These are phyloP conservation scores for Pascua guehoae DNA, from an alignment of 1,284 basidiomycete species.

Conservation along the genomic window DNA sequence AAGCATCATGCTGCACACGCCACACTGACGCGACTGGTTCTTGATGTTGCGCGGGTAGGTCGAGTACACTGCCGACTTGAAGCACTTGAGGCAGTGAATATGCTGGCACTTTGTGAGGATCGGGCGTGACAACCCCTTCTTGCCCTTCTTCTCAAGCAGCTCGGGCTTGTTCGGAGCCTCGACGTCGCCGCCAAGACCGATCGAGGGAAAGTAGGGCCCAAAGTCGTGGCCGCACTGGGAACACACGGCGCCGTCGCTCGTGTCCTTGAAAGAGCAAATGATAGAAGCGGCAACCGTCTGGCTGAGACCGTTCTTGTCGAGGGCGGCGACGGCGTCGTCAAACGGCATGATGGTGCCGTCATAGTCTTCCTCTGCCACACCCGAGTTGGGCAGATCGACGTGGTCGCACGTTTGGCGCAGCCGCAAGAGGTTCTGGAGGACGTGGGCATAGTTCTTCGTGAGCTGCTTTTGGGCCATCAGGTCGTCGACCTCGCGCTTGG, in stretches of 20 bases:
- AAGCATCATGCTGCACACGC: constrained; percentile 67
- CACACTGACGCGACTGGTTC: constrained; percentile 63
- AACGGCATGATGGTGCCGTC: constrained; percentile 66
- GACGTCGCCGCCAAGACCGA: constrained; percentile 51
- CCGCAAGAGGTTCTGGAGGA: constrained; percentile 89
- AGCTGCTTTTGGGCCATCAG: constrained; percentile 82
- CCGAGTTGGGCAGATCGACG: constrained; percentile 73
- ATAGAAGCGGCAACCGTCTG: constrained; percentile 69
- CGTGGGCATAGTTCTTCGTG: constrained; percentile 90
- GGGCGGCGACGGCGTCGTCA: constrained; percentile 70
- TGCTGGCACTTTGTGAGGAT: constrained; percentile 91
- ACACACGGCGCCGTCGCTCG: constrained; percentile 74
- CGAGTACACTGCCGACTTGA: constrained; percentile 67
- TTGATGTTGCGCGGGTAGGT: constrained; percentile 69
- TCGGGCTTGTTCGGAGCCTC: constrained; percentile 52
- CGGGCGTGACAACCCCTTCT: constrained; percentile 36
- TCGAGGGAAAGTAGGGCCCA: constrained; percentile 51
- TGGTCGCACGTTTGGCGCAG: constrained; percentile 97
- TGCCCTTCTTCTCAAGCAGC: constrained; percentile 30
- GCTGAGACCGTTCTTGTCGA: constrained; percentile 77
- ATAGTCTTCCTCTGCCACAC: constrained; percentile 46
- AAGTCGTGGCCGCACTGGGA: constrained; percentile 80
- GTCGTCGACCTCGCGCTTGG: constrained; percentile 54
- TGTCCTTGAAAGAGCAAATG: constrained; percentile 75
- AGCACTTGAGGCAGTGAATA: constrained; percentile 81